Conservation (phyloP, 805 yeast species). For the Pichia phayaonensis region DNA sequence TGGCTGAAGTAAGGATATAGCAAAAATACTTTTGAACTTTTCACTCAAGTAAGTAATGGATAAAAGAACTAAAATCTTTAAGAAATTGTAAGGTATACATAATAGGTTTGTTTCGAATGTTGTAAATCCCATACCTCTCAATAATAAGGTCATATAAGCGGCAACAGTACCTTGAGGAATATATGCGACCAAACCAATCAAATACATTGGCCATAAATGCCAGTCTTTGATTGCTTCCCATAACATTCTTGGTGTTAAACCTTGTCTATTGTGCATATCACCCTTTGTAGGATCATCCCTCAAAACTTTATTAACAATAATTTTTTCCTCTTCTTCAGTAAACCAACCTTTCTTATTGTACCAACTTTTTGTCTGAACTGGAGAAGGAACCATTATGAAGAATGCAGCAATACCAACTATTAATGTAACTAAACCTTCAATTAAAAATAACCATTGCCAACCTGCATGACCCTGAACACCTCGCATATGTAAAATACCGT, state of each 20-base stretch:
- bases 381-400: slow-evolving; percentile 30
- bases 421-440: slow-evolving; percentile 55
- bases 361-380: slow-evolving; percentile 24
- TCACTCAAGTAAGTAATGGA: slow-evolving; percentile 33
- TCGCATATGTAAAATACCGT: slow-evolving; percentile 44
- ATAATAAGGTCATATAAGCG: slow-evolving; percentile 40
- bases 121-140: slow-evolving; percentile 43
- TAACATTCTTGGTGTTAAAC: slow-evolving; percentile 35
- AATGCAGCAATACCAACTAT: slow-evolving; percentile 37
- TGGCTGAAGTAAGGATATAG: slow-evolving; percentile 19
- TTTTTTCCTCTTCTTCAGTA: slow-evolving; percentile 47
- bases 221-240: slow-evolving; percentile 37
- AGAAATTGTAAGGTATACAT: slow-evolving; percentile 41
- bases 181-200: slow-evolving; percentile 36
- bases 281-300: slow-evolving; percentile 61
- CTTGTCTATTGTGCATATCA: slow-evolving; percentile 56
- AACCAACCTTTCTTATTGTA: slow-evolving; percentile 33
- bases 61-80: slow-evolving; percentile 32
- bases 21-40: slow-evolving; percentile 22
- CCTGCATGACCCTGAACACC: slow-evolving; percentile 39
- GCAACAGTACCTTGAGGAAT: slow-evolving; percentile 32
- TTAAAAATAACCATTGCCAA: slow-evolving; percentile 61
- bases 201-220: slow-evolving; percentile 49
- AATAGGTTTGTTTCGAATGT: slow-evolving; percentile 46
- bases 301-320: slow-evolving; percentile 49